These are phyloP conservation scores for Piloderma croceum DNA, from an alignment of 768 basidiomycete species.

Conservation along the genomic window DNA sequence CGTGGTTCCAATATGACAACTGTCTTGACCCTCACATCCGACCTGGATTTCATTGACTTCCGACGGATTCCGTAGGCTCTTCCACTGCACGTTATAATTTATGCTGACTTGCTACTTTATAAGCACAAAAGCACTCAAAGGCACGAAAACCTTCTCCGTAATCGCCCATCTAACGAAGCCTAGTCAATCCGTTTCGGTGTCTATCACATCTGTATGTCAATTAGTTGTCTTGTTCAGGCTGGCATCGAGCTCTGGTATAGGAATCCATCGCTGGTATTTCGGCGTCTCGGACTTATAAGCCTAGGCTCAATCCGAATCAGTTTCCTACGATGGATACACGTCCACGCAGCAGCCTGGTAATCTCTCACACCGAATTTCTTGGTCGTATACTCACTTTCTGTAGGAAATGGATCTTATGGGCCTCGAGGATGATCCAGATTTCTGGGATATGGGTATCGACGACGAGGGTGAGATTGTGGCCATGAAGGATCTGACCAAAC, in stretches of 20 bases:
- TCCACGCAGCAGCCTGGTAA: constrained; percentile 56
- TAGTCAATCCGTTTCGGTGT: constrained; percentile 61
- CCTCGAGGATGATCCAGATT: constrained; percentile 62
- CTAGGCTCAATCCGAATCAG: constrained; percentile 43
- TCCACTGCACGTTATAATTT: constrained; percentile 2
- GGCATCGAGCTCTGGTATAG: constrained; percentile 32
- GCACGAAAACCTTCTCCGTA: constrained; percentile 55
- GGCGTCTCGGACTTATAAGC: constrained; percentile 49
- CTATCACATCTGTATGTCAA: constrained; percentile 54
- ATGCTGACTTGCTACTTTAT: not conserved
- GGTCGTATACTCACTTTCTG: not conserved
- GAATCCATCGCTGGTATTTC: constrained; percentile 71
- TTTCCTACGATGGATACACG: constrained; percentile 72
- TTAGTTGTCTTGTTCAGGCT: constrained; percentile 2
- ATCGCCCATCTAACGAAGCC: constrained; percentile 61
- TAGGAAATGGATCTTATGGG: constrained; percentile 65
- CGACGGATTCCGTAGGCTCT: constrained; percentile 64
- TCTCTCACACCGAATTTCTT: constrained; percentile 6
- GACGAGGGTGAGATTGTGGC: constrained; percentile 10
- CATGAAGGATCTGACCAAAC: constrained; percentile 33
- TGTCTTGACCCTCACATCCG: constrained; percentile 72
- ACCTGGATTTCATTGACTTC: constrained; percentile 70
- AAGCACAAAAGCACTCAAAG: constrained; percentile 66
- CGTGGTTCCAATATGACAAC: constrained; percentile 56
- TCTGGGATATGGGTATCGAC: constrained; percentile 49